Base-by-base conservation (phyloP, 805 yeast species). In the Pichia pseudocactophila region DNA sequence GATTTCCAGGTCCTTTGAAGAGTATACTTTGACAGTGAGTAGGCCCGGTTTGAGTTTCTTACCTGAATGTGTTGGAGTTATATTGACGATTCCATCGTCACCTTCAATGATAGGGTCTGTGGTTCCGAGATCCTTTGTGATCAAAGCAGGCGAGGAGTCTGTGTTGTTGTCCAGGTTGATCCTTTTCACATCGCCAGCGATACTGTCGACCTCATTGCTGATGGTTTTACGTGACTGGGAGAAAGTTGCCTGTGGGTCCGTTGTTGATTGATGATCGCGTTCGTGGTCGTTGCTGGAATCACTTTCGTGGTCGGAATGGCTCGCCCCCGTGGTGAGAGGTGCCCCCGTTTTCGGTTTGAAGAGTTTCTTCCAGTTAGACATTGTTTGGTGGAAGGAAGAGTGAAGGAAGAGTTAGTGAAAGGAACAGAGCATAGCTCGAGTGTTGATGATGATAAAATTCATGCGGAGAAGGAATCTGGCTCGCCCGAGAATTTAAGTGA, bases 11-110 rank as follows among this genome's bases (percentile, higher is more conserved):
- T 77, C 75, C 45, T 73, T 71, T 30, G 89, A 84, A 32, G 76
- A 74, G 56, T 84, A 84, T 10, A 87, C 73, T 56, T 84, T 83
- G 22, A 87, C 80, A 0, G 89, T 82, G 50, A 87, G 69, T 25
- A 84, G 66, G 2, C 95, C 95, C 0, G 90, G 88, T 27, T 63
- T 66, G 33, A 58, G 43, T 37, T 44, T 19, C 20, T n/a, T n/a
- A n/a, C n/a, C n/a, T 25, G 25, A 22, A 8, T 22, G 8, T 5
- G 8, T 27, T 2, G 37, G 3, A 46, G 13, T 44, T 12, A 8
- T 35, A 28, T 15, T 8, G n/a, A 26, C 10, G 18, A 18, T 8
- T 9, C 19, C 16, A 27, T 33, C 47, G 10, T 53, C 60, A 17
- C 46, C 47, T 22, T 53, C 61, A 49, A 59, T 40, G 13, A 61